Conservation (phyloP, 495 filamentous ascomycete species). For the Aspergillus heteromorphus region DNA sequence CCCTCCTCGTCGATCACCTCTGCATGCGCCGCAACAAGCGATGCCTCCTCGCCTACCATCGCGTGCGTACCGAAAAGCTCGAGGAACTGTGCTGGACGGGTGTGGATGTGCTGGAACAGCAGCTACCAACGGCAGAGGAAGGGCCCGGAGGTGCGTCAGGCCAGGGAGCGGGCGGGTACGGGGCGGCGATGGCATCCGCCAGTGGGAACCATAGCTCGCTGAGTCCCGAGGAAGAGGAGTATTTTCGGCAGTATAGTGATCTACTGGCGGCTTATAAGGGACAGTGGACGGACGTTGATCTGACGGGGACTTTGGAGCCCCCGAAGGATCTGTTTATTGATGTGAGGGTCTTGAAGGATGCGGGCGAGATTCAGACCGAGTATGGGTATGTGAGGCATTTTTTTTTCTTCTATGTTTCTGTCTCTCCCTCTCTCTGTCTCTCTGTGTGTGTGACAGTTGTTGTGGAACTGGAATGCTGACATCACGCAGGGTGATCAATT, state of each 20-base stretch:
- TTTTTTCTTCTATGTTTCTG: conserved; percentile 1
- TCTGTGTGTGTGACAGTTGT: conserved; percentile 4
- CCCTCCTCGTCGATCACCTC: conserved; percentile 86
- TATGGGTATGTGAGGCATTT: conserved; percentile 67
- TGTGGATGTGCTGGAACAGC: conserved; percentile 67
- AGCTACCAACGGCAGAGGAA: conserved; percentile 30
- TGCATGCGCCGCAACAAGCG: conserved; percentile 96
- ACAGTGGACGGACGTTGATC: conserved; percentile 96
- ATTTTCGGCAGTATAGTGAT: conserved; percentile 85
- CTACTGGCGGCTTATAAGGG: conserved; percentile 95
- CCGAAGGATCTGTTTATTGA: conserved; percentile 96
- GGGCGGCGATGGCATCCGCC: conserved; percentile 26
- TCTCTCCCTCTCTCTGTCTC: conserved; percentile 3
- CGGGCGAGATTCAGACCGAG: conserved; percentile 98
- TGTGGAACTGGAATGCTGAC: conserved; percentile 5
- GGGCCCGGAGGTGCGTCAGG: not conserved
- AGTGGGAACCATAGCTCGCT: conserved; percentile 63
- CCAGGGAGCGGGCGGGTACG: conserved; percentile 12
- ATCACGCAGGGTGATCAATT: conserved; percentile 71
- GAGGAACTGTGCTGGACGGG: conserved; percentile 94
- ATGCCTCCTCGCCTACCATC: conserved; percentile 91
- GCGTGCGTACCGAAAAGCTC: conserved; percentile 81
- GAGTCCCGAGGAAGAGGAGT: conserved; percentile 97
- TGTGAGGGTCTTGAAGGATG: conserved; percentile 93
- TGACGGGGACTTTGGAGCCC: conserved; percentile 92